Base-by-base conservation (phyloP, 345 rosid genomes). In the Linum trigynum region DNA sequence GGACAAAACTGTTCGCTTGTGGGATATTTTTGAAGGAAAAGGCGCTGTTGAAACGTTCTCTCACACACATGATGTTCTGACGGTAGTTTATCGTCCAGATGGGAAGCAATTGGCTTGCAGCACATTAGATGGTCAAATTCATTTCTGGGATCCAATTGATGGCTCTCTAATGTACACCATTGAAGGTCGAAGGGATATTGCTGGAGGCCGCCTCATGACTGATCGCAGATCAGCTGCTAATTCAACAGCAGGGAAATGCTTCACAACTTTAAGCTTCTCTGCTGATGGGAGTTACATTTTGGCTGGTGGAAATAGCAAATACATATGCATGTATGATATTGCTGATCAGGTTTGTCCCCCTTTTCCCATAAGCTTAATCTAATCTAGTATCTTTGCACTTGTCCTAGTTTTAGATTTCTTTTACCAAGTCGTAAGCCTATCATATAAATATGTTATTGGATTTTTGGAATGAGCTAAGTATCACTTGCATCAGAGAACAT, bases 291-390 rank as follows among this genome's bases (percentile, higher is more conserved):
- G 91, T 78, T 88, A 85, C 69, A 84, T 94, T 67, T 74, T 90
- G 77, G 99, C 96, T 36, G 99, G 95, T 40, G 97, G 99, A 70
- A 86, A 78, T 68, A 94, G 97, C 81, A 94, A 95, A 85, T 94
- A 77, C 76, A 88, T 94, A 50, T 94, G 99, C 75, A 86, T 94
- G 89, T 94, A 94, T 72, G 99, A 90, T 76, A 84, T 94, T 67
- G 79, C 90, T 36, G 99, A 94, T 79, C 99, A 90, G 96, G 99
- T 94, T 55, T 65, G 85, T 74, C 58, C 62, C 3, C 43, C 8
- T 41, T 8, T 16, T 55, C 59, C 53, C 11, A 8, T 35, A n/a
- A 55, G 53, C 53, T 48, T 48, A 9, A 48, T 48, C 53, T 48
- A 9, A 48, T 48, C 53, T 9, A 48, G 32, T 1, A 23, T 23